Evolutionary conservation across 768 basidiomycete species (phyloP).

Genomic region (Leccinum longicurvipes): DNA sequence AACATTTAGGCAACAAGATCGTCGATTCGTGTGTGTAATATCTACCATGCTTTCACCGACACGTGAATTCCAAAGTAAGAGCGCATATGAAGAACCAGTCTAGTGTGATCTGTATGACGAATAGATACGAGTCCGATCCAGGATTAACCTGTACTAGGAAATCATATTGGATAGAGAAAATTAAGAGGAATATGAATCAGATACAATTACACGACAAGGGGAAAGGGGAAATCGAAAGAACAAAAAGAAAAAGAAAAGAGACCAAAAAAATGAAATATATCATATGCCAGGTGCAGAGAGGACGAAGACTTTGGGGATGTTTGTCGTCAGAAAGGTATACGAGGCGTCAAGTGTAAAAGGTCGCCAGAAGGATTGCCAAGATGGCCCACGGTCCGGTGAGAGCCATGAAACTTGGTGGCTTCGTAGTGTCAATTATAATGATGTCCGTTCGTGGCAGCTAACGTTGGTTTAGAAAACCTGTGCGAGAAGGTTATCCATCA

Average conservation of each 20-base stretch:
- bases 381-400: neutral
- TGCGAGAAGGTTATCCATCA: neutral
- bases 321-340: constrained; percentile 1
- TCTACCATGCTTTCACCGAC: neutral
- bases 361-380: neutral
- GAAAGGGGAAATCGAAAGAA: neutral
- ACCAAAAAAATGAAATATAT: neutral
- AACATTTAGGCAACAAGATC: neutral
- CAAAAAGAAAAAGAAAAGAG: neutral
- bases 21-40: constrained; percentile 7
- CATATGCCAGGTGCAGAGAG: neutral
- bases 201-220: constrained; percentile 13
- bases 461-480: neutral
- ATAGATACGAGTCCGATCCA: constrained; percentile 8
- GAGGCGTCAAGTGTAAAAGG: neutral
- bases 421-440: neutral
- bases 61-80: neutral
- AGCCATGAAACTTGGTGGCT: neutral
- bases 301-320: neutral
- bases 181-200: neutral
- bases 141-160: constrained; percentile 5
- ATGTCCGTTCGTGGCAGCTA: neutral
- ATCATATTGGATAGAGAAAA: constrained; percentile 1
- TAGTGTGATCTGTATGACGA: constrained; percentile 6
- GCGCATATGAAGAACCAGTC: constrained; percentile 4